Base-by-base conservation (phyloP, 176 grass and related monocot species). In the Pontederia crassipes region DNA sequence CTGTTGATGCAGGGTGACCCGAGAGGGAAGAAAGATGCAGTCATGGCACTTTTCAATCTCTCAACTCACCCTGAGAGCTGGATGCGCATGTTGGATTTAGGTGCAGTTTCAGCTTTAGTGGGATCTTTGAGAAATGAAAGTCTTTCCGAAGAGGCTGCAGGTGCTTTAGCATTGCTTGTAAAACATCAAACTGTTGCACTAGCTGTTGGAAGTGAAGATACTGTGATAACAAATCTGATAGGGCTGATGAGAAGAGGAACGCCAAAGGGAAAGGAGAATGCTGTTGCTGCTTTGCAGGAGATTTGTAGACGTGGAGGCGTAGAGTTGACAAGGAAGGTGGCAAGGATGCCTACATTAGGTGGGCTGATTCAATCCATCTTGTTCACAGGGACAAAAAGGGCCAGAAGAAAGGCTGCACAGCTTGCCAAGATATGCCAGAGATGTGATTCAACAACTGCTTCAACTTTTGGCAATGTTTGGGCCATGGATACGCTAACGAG, bases 31-130 rank as follows among this genome's bases (percentile, higher is more conserved):
- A 98, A 98, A 61, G 93, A 98, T 62, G 93, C 93, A 15, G 93
- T 92, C 20, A 98, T 98, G 93, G 93, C 93, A 1, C 73, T 98
- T 28, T 98, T 98, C 82, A 98, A 98, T 74, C 87, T 98, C 54
- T 98, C 93, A 0, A 98, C 84, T 1, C 87, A 98, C 66, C 81
- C 84, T 54, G 93, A 98, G 52, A 92, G 81, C 74, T 86, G 84
- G 60, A 15, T 15, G 9, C 78, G 74, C 56, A 92, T 98, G 93
- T 66, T 92, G 9, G 84, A 92, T 32, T 78, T 79, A 18, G 80
- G 68, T 8, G 87, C 93, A 16, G 74, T 82, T 55, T 48, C 86
- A 59, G 70, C 76, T 13, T 67, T 98, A 40, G 86, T 81, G 17
- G 81, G 81, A 48, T 66, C 93, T 45, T 45, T 98, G 45, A 75